Evolutionary conservation across 2,329 filamentous ascomycete genomes (phyloP).

Genomic region (Canariomyces notabilis): DNA sequence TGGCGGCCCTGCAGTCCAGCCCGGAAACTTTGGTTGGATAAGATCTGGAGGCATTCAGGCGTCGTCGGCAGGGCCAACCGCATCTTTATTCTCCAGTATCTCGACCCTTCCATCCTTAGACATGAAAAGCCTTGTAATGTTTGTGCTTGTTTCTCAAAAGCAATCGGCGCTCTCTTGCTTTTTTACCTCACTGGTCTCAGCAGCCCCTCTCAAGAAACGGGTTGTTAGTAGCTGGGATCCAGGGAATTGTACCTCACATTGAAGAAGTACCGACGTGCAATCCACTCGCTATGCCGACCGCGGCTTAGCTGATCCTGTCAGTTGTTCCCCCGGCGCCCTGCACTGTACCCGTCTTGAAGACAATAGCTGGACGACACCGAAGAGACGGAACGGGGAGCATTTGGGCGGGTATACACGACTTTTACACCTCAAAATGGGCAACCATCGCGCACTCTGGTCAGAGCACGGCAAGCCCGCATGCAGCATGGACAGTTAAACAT

Average conservation of each 20-base stretch:
- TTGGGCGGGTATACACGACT: constrained; percentile 24
- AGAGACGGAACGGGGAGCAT: constrained; percentile 20
- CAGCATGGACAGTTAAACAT: not conserved
- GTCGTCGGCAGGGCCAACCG: not conserved
- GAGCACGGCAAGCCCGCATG: not conserved
- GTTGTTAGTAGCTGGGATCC: not conserved
- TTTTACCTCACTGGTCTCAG: not conserved
- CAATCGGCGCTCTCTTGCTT: constrained; percentile 7
- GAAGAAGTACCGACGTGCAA: not conserved
- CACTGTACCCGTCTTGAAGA: constrained; percentile 22
- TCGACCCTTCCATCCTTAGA: not conserved
- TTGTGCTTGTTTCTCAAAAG: constrained; percentile 5
- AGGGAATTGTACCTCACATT: not conserved
- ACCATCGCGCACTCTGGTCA: constrained; percentile 21
- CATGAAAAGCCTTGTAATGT: constrained; percentile 15
- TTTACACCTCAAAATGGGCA: constrained; percentile 26
- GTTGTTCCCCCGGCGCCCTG: constrained; percentile 3
- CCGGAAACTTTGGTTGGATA: not conserved
- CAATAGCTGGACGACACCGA: constrained; percentile 20
- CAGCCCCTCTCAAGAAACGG: not conserved
- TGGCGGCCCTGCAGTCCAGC: not conserved
- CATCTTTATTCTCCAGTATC: not conserved
- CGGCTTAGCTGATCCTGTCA: constrained; percentile 4
- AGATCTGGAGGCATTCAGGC: not conserved
- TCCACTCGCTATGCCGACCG: not conserved